Evolutionary conservation across 1,284 basidiomycete species (phyloP).

Genomic region (Moesziomyces antarcticus): DNA sequence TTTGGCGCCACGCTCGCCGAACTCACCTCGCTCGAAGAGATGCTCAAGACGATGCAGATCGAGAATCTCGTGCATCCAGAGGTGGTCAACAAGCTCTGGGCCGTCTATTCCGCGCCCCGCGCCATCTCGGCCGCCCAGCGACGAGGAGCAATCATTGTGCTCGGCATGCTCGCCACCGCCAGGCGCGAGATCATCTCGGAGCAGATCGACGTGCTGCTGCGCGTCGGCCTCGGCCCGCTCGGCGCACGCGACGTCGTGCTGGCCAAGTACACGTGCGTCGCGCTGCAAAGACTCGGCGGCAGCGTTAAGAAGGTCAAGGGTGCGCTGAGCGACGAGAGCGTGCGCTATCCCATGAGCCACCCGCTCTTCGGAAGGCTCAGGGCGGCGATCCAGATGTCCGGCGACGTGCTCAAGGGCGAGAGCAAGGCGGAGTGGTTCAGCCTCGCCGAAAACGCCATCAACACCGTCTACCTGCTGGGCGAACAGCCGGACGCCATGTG

Average conservation of each 20-base stretch:
- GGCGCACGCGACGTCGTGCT: conserved; percentile 82
- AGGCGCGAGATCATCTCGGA: conserved; percentile 86
- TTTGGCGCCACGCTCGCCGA: conserved; percentile 85
- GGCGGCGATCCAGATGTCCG: conserved; percentile 70
- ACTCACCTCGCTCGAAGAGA: conserved; percentile 92
- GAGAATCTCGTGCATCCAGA: conserved; percentile 82
- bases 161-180: conserved; percentile 93
- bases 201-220: conserved; percentile 84
- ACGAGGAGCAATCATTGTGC: conserved; percentile 90
- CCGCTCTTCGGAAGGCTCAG: conserved; percentile 85
- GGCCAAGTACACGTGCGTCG: conserved; percentile 92
- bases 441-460: conserved; percentile 94
- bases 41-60: conserved; percentile 93
- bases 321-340: conserved; percentile 80
- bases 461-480: conserved; percentile 92
- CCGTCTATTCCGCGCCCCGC: conserved; percentile 76
- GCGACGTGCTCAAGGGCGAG: conserved; percentile 34
- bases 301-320: conserved; percentile 97
- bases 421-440: conserved; percentile 74
- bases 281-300: conserved; percentile 89
- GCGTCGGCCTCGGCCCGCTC: conserved; percentile 84
- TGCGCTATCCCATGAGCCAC: conserved; percentile 88
- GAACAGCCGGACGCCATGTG: conserved; percentile 92
- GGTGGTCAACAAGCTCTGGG: conserved; percentile 91
- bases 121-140: conserved; percentile 79